phyloP scores from a whole-genome alignment of 495 filamentous ascomycete species.

The Pyrenula massariospora region DNA sequence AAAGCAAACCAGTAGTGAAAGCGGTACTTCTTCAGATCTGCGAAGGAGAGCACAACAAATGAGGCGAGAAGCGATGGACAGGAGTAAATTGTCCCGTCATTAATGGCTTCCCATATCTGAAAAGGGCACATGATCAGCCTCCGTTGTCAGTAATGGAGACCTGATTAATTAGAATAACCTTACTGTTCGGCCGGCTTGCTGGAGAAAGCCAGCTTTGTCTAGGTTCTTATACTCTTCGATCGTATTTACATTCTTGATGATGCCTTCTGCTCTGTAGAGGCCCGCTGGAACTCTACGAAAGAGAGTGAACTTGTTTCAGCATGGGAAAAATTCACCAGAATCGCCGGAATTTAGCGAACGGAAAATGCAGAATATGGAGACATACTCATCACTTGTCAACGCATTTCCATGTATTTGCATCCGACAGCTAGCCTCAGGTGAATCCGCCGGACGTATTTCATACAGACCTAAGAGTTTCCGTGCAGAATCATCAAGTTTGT shows the following conservation, averaged over 20 bases:
- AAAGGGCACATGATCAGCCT: slow-evolving; percentile 1
- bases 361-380: slow-evolving; percentile 11
- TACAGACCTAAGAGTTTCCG: slow-evolving; percentile 81
- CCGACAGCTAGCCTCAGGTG: slow-evolving; percentile 58
- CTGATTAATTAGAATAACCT: slow-evolving; percentile 9
- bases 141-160: neutral
- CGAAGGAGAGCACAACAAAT: slow-evolving; percentile 84
- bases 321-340: slow-evolving; percentile 7
- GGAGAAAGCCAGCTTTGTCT: slow-evolving; percentile 61
- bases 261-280: slow-evolving; percentile 75
- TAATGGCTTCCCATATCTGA: slow-evolving; percentile 93
- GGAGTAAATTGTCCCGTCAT: slow-evolving; percentile 89
- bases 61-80: slow-evolving; percentile 82
- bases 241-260: slow-evolving; percentile 93
- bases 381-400: slow-evolving; percentile 70
- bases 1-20: slow-evolving; percentile 95
- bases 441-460: slow-evolving; percentile 59
- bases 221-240: slow-evolving; percentile 79
- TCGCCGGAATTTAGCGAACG: neutral
- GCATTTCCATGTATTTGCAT: slow-evolving; percentile 86
- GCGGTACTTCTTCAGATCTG: slow-evolving; percentile 89
- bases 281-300: slow-evolving; percentile 56
- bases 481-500: slow-evolving; percentile 87
- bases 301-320: too few relatives aligned
- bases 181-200: slow-evolving; percentile 65